Conservation (phyloP, 768 basidiomycete species). For the Trametes cinnabarina region DNA sequence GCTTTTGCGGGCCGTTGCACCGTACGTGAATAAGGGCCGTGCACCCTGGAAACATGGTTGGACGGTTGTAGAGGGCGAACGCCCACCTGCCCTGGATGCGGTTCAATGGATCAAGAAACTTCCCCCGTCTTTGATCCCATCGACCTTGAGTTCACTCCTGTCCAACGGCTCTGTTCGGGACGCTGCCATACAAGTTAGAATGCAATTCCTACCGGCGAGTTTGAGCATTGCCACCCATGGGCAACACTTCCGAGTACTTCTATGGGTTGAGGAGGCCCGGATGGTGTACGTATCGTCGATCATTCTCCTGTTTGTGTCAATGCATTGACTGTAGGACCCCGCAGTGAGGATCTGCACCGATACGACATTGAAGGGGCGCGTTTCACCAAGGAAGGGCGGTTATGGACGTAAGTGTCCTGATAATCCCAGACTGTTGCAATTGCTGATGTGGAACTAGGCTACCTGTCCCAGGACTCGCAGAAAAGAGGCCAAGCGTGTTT, state of each 20-base stretch:
- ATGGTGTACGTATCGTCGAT: neutral
- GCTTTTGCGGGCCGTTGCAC: neutral
- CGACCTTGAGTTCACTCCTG: neutral
- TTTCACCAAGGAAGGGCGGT: constrained; percentile 35
- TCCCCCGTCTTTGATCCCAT: constrained; percentile 15
- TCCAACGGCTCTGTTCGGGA: neutral
- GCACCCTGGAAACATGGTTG: constrained; percentile 6
- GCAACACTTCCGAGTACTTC: neutral
- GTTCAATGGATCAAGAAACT: constrained; percentile 22
- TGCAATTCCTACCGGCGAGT: neutral
- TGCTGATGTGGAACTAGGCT: constrained; percentile 34
- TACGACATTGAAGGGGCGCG: constrained; percentile 40
- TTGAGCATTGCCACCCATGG: neutral
- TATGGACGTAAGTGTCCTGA: constrained; percentile 41
- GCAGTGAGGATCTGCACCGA: constrained; percentile 30
- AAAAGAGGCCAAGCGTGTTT: constrained; percentile 57
- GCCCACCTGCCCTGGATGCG: constrained; percentile 17
- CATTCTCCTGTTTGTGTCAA: neutral
- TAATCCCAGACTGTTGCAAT: neutral
- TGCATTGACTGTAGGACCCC: neutral
- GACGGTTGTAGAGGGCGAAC: constrained; percentile 30
- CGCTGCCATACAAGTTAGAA: neutral
- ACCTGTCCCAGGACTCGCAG: constrained; percentile 52
- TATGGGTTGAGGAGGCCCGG: neutral
- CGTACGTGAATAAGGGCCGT: neutral